Evolutionary conservation across 176 grass and related monocot genomes (phyloP), one percentile per base, ranked within the genome.

Genomic region (Pharus latifolius): DNA sequence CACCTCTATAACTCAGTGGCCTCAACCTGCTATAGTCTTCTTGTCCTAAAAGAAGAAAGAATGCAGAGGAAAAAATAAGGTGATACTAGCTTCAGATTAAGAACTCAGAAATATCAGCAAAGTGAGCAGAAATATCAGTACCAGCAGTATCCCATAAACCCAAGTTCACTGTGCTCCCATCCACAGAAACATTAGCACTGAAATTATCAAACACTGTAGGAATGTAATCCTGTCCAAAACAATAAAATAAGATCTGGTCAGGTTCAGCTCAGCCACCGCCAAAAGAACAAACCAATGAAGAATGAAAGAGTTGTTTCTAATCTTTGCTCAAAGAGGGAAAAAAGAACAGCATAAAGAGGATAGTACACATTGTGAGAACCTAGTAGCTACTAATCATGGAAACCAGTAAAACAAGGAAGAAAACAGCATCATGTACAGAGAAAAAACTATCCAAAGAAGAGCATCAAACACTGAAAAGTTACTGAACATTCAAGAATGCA

Each of bases 1-100:
- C 89, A 18, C 90, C 89, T 84, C 94, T 93, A 55, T 98, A 98
- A 49, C 94, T 98, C 2, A 93, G 71, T 1, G 94, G 89, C 78
- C 84, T 90, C 63, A 98, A 59, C 88, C 94, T 91, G 78, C 94
- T 91, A 60, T 98, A 98, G 53, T 98, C 89, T 63, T 98, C 94
- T 78, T 98, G 89, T 14, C 94, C 92, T 96, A 46, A 34, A 69
- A 27, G 58, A 60, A 66, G 9, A 56, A 41, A 28, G 6, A 1
- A 51, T n/a, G 7, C 13, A 66, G 34, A 27, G 8, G 19, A 10
- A 23, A 37, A 3, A 27, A 11, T n/a, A 22, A 8, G 10, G 25
- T 11, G 18, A 19, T 12, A 40, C 5, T 26, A 26, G 3, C 25
- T 45, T 84, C 32, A 58, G 70, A 65, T 50, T 29, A 9, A 0